A percentile compares a stretch with the other conserved stretches of the same genome.
These are phyloP conservation scores for Metschnikowia cerradonensis DNA, from an alignment of 805 yeast genomes.

Conservation along the genomic window DNA sequence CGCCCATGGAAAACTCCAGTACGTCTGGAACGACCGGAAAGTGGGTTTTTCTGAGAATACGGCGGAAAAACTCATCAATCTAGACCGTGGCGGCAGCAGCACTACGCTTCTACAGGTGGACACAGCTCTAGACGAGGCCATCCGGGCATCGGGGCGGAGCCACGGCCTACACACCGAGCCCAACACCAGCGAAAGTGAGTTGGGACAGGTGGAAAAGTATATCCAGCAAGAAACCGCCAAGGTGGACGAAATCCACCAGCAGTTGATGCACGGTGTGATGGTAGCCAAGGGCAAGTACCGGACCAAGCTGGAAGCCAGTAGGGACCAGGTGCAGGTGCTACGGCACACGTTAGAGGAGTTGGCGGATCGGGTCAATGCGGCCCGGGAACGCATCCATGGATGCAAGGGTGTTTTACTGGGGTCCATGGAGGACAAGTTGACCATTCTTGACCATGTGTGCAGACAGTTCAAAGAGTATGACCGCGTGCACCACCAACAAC, in stretches of 20 bases:
- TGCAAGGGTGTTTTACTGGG: slow-evolving; percentile 25
- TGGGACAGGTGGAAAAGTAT: slow-evolving; percentile 17
- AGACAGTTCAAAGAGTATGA: slow-evolving; percentile 26
- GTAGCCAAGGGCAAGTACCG: slow-evolving; percentile 21
- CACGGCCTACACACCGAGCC: background rate
- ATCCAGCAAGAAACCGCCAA: slow-evolving; percentile 17
- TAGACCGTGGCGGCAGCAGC: slow-evolving; percentile 1
- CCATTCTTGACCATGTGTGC: slow-evolving; percentile 30
- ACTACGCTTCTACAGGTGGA: slow-evolving; percentile 7
- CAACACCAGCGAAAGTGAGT: slow-evolving; percentile 11
- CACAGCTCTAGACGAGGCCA: slow-evolving; percentile 2
- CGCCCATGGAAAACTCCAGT: background rate
- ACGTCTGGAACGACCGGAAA: slow-evolving; percentile 6
- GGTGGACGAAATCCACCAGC: slow-evolving; percentile 19
- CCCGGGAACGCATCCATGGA: slow-evolving; percentile 22
- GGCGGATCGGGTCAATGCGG: slow-evolving; percentile 23
- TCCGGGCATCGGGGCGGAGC: slow-evolving; percentile 1
- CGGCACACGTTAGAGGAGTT: slow-evolving; percentile 22
- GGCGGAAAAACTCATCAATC: slow-evolving; percentile 2
- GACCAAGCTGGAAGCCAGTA: slow-evolving; percentile 24
- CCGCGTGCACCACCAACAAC: slow-evolving; percentile 20
- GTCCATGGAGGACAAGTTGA: slow-evolving; percentile 27
- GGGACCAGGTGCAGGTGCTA: slow-evolving; percentile 27
- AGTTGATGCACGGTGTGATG: slow-evolving; percentile 18
- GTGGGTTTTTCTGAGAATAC: background rate